Conservation (phyloP, 805 yeast genomes). For the Vanderwaltozyma yarrowii region DNA sequence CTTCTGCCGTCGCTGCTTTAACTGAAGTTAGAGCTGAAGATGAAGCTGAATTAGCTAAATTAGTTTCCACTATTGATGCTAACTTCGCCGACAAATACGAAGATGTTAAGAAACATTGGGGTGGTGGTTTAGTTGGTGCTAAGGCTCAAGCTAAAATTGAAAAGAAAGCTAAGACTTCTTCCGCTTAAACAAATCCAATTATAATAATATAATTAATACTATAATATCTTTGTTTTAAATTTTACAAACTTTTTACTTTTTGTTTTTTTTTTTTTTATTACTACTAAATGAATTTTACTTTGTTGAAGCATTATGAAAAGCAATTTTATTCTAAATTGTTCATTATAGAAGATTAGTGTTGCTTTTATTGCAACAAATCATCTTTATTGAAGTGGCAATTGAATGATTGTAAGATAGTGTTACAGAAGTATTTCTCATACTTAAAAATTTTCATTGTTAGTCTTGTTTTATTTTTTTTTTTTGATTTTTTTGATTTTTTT, state of each 20-base stretch:
- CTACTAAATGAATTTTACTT: neutral
- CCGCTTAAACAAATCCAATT: slow-evolving; percentile 17
- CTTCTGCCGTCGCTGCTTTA: too few relatives aligned
- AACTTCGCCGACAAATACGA: slow-evolving; percentile 93
- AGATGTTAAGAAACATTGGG: slow-evolving; percentile 97
- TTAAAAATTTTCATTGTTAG: too few relatives aligned
- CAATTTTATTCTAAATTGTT: neutral
- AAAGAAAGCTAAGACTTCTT: slow-evolving; percentile 57
- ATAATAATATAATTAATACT: neutral
- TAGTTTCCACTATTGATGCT: slow-evolving; percentile 85
- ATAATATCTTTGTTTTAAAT: neutral
- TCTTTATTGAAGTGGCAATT: neutral
- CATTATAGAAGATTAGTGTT: neutral
- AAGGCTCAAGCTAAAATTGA: slow-evolving; percentile 82
- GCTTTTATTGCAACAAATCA: neutral
- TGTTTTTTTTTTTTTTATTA: neutral
- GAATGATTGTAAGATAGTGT: neutral
- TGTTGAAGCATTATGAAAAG: neutral
- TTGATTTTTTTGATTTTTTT: too few relatives aligned
- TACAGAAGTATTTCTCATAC: neutral
- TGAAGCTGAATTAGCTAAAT: slow-evolving; percentile 87
- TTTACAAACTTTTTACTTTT: neutral
- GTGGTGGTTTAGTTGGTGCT: slow-evolving; percentile 98
- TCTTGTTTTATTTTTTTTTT: too few relatives aligned
- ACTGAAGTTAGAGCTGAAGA: slow-evolving; percentile 83